These are phyloP conservation scores for Fonsecaea pedrosoi DNA, from an alignment of 2,329 filamentous ascomycete genomes.

Conservation along the genomic window DNA sequence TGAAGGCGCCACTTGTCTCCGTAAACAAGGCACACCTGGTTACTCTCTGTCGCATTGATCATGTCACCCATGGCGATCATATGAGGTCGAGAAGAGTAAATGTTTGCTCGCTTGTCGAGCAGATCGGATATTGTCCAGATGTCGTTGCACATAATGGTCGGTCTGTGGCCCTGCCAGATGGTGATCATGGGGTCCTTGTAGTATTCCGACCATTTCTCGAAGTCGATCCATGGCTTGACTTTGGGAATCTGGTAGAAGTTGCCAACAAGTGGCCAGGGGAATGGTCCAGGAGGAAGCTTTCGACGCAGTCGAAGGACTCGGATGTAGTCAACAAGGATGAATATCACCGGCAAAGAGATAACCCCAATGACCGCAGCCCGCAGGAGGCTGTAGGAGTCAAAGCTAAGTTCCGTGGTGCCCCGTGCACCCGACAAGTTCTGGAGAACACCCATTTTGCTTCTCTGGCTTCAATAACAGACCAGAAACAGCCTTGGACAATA, in stretches of 20 bases:
- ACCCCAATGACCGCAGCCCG: constrained; percentile 7
- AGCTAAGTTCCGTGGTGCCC: not conserved
- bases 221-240: constrained; percentile 64
- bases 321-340: constrained; percentile 39
- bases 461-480: not conserved
- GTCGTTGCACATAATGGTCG: constrained; percentile 47
- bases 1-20: constrained; percentile 49
- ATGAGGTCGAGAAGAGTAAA: constrained; percentile 44
- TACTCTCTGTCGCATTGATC: constrained; percentile 46
- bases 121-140: constrained; percentile 44
- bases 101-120: constrained; percentile 45
- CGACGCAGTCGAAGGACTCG: constrained; percentile 40
- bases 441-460: constrained; percentile 25
- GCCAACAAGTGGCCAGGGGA: constrained; percentile 62
- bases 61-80: constrained; percentile 45
- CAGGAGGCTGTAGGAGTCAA: constrained; percentile 13
- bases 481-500: not conserved
- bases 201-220: constrained; percentile 59
- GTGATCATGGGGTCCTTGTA: constrained; percentile 61
- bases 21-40: constrained; percentile 55
- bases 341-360: constrained; percentile 21
- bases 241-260: constrained; percentile 63
- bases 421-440: constrained; percentile 15
- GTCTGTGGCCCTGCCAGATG: constrained; percentile 59
- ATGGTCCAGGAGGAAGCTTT: constrained; percentile 59